Percentiles rank a stretch among this genome's conserved stretches.
phyloP scores from a whole-genome alignment of 2,329 filamentous ascomycete species.

The Arthrobotrys iridis region DNA sequence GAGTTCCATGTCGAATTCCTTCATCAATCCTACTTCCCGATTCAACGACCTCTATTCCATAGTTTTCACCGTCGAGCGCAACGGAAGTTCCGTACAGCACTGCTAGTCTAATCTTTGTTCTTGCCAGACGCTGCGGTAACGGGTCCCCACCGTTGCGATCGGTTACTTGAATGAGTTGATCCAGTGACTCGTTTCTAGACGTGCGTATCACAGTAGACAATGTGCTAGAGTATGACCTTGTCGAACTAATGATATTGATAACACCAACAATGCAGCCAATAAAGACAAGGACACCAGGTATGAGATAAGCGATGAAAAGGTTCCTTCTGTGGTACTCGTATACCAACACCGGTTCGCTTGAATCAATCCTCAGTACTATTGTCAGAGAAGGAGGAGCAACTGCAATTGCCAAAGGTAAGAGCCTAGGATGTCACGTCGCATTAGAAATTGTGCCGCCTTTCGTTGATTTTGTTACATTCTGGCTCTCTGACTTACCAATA shows the following conservation, averaged over 20 bases:
- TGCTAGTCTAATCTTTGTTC: constrained; percentile 21
- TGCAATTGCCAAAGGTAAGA: constrained; percentile 27
- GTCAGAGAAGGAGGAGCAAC: constrained; percentile 8
- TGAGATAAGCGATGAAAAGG: constrained; percentile 32
- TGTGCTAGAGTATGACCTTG: constrained; percentile 30
- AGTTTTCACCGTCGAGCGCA: constrained; percentile 19
- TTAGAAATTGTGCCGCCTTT: constrained; percentile 10
- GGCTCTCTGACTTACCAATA: constrained; percentile 15
- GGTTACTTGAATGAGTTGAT: neutral
- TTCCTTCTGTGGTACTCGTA: constrained; percentile 22
- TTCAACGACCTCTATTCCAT: constrained; percentile 20
- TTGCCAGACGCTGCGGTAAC: constrained; percentile 4
- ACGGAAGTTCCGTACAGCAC: constrained; percentile 27
- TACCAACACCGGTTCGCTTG: neutral
- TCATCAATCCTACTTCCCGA: neutral
- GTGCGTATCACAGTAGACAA: constrained; percentile 39
- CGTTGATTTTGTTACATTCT: constrained; percentile 8
- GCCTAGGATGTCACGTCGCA: constrained; percentile 1
- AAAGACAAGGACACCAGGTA: constrained; percentile 18
- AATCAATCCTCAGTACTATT: neutral
- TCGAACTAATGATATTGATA: neutral
- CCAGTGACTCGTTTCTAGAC: constrained; percentile 5
- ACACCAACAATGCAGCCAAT: constrained; percentile 13
- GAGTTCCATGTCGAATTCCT: neutral
- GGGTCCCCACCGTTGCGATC: constrained; percentile 23